A percentile compares a stretch with the other conserved stretches of the same genome.
phyloP scores from a whole-genome alignment of 345 rosid species.

The Euphorbia peplus region DNA sequence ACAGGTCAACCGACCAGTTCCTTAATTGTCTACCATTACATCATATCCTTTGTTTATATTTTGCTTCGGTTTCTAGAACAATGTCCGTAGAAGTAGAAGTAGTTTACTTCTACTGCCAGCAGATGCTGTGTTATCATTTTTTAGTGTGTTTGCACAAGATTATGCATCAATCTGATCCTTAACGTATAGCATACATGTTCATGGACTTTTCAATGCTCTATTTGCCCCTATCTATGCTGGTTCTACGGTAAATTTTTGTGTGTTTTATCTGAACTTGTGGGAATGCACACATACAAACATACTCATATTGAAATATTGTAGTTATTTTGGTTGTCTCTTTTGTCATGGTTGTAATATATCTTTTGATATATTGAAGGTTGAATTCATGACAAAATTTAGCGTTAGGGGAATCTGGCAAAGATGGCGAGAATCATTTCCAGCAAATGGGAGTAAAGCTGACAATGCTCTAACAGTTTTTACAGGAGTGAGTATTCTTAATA shows the following conservation, averaged over 20 bases:
- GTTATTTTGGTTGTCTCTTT: neutral
- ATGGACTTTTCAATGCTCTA: constrained; percentile 88
- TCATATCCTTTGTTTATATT: constrained; percentile 55
- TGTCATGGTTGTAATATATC: constrained; percentile 11
- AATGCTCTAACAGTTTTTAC: constrained; percentile 81
- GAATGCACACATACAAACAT: neutral
- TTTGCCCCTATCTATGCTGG: constrained; percentile 86
- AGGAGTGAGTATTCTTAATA: constrained; percentile 59
- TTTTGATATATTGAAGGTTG: constrained; percentile 58
- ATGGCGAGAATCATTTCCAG: constrained; percentile 81
- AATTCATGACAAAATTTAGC: constrained; percentile 91
- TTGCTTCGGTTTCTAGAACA: constrained; percentile 2
- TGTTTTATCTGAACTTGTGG: no score
- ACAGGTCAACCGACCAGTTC: constrained; percentile 74
- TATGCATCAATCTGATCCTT: constrained; percentile 38
- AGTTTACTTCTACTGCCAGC: constrained; percentile 9
- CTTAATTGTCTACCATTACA: constrained; percentile 94
- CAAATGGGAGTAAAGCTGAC: constrained; percentile 44
- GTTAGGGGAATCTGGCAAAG: constrained; percentile 93
- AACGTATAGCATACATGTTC: constrained; percentile 64
- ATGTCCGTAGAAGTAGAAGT: constrained; percentile 4
- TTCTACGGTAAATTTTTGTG: constrained; percentile 51
- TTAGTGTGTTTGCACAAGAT: neutral
- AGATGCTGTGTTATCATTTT: constrained; percentile 15
- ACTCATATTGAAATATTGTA: constrained; percentile 4